Conservation (phyloP, 2,329 filamentous ascomycete species). For the Colletotrichum spaethianum region DNA sequence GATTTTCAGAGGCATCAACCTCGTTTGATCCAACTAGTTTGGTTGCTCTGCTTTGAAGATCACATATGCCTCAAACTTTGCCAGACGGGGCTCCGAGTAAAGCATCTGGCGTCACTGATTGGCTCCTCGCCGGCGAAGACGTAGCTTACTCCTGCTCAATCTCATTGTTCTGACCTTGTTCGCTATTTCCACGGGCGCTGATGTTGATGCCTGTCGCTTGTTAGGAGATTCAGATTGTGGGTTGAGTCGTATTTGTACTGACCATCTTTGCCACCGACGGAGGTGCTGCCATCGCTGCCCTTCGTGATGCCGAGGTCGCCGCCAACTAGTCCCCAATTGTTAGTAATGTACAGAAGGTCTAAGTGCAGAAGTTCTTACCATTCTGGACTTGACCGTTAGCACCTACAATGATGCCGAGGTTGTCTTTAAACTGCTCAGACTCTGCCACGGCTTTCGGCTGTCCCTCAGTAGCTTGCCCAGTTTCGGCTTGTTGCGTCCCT, state of each 20-base stretch:
- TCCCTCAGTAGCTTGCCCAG: conserved; percentile 3
- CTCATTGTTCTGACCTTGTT: conserved; percentile 1
- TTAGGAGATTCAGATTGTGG: neutral
- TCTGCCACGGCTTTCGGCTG: conserved; percentile 33
- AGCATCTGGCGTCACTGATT: neutral
- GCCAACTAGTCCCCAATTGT: conserved; percentile 8
- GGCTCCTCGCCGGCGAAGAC: neutral
- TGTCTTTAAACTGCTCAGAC: conserved; percentile 37
- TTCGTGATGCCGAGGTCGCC: conserved; percentile 38
- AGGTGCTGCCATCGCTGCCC: conserved; percentile 36
- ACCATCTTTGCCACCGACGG: conserved; percentile 37
- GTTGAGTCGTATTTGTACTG: neutral
- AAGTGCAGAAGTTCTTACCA: neutral
- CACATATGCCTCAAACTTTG: neutral
- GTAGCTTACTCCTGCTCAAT: conserved; percentile 13
- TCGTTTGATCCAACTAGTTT: neutral
- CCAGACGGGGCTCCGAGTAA: neutral
- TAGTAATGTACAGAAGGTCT: neutral
- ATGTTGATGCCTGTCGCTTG: conserved; percentile 26
- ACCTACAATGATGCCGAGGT: conserved; percentile 29
- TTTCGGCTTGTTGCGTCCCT: neutral
- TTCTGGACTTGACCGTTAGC: conserved; percentile 28
- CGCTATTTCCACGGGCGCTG: conserved; percentile 2
- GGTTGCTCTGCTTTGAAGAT: neutral
- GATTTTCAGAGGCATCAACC: neutral